A percentile compares a stretch with the other conserved stretches of the same genome.
phyloP scores from a whole-genome alignment of 331 rosid species.

The Rosa hybrid region DNA sequence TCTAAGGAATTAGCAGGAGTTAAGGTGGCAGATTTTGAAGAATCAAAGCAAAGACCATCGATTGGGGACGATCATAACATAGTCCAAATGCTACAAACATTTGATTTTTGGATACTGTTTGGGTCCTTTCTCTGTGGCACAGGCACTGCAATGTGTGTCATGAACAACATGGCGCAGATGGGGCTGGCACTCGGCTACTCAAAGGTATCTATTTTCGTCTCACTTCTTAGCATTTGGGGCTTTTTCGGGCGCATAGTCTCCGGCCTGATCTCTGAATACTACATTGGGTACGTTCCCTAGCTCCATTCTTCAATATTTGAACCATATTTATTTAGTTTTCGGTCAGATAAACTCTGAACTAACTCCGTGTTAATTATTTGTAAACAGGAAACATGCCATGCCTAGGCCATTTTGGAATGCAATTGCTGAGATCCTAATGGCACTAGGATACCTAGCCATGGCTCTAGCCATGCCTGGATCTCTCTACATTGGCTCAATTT shows the following conservation, averaged over 20 bases:
- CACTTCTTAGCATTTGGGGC: conserved; percentile 22
- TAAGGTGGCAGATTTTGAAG: background rate
- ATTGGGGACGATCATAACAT: conserved; percentile 24
- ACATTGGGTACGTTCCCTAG: background rate
- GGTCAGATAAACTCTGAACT: background rate
- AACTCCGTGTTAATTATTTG: background rate
- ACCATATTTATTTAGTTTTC: background rate
- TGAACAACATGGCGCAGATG: conserved; percentile 22
- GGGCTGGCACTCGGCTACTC: conserved; percentile 17
- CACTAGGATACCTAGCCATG: conserved; percentile 11
- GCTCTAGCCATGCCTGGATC: conserved; percentile 12
- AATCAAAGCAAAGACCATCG: background rate
- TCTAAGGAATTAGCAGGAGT: background rate
- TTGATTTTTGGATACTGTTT: conserved; percentile 20
- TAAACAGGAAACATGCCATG: conserved; percentile 2
- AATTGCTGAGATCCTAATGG: background rate
- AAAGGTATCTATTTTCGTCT: conserved; percentile 15
- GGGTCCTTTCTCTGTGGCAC: conserved; percentile 18
- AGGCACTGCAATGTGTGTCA: conserved; percentile 20
- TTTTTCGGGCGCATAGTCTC: conserved; percentile 15
- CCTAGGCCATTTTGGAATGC: conserved; percentile 24
- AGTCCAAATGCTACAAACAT: conserved; percentile 1
- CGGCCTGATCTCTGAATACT: conserved; percentile 3
- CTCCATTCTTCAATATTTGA: background rate
- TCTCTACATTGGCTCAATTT: conserved; percentile 12